Evolutionary conservation across 1,284 basidiomycete genomes (phyloP), one percentile per base, ranked within the genome.

Genomic region (Cutaneotrichosporon sp.): DNA sequence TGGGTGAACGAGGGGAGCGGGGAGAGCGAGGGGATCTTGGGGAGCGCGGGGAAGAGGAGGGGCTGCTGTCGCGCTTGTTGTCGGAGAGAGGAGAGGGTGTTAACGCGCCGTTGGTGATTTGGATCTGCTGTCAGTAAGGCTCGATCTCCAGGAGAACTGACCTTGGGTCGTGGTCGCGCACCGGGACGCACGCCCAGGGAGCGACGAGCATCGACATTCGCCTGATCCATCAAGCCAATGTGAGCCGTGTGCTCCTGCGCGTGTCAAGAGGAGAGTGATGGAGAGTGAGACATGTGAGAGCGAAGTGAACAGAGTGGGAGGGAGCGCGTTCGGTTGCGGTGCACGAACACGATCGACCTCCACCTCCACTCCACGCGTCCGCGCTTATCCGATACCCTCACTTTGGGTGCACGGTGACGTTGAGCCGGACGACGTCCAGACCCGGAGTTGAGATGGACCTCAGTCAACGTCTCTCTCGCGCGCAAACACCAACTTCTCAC

Each of bases 101-200:
- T 14, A 50, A 10, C 13, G 16, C 27, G 27, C 27, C 25, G 18
- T 31, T 18, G 22, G 14, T 7, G 24, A 27, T 50, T 25, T 27
- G 47, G 18, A 50, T 13, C 47, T n/a, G 33, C 13, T 8, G 33
- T 36, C 13, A 54, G 43, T 22, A 31, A 25, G 46, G 11, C 16
- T 11, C 24, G 11, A 47, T 9, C 20, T 2, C 25, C 36, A 13
- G 34, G 53, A 33, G 10, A 36, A 45, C 53, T 43, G 29, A 49
- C 54, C 7, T 24, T 22, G 11, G 45, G 56, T 16, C 38, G 46
- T n/a, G 74, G 75, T 52, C 59, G 64, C 11, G 58, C 69, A 25
- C 72, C 73, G 6, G 74, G 73, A n/a, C 75, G 68, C 6, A 72
- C 54, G 7, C 75, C 75, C 14, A 77, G 65, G 18, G 69, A 68